These are phyloP conservation scores for Mortierella sp. DNA, from an alignment of 371 early-diverging fungal genomes.

Conservation along the genomic window DNA sequence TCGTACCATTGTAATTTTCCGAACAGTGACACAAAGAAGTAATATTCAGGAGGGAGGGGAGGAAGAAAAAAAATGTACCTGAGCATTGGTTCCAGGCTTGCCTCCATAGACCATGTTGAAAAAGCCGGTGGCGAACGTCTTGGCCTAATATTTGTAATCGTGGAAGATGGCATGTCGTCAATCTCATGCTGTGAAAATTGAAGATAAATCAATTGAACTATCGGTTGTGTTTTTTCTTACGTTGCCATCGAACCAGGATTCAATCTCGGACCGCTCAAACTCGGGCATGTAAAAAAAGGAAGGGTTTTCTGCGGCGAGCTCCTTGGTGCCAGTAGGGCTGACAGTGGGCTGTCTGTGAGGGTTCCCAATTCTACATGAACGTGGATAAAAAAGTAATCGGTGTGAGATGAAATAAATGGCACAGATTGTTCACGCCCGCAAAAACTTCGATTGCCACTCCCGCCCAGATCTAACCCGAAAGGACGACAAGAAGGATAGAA, in stretches of 20 bases:
- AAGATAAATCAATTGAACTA: not conserved
- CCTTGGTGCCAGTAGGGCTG: not conserved
- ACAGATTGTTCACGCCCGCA: not conserved
- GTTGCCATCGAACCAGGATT: conserved; percentile 21
- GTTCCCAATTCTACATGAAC: conserved; percentile 14
- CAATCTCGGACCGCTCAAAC: conserved; percentile 1
- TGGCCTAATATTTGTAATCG: not conserved
- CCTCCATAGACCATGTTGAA: conserved; percentile 7
- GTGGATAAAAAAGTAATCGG: not conserved
- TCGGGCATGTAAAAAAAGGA: conserved; percentile 1
- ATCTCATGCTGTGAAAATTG: not conserved
- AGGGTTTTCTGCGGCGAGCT: not conserved
- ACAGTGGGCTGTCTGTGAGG: conserved; percentile 3
- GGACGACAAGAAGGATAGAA: no score
- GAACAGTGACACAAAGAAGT: not conserved
- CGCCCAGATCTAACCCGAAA: not conserved
- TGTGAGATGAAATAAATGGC: not conserved
- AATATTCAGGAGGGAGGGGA: not conserved
- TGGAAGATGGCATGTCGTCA: not conserved
- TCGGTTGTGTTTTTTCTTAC: not conserved
- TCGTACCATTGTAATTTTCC: not conserved
- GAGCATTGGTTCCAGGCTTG: not conserved
- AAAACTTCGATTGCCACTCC: no score
- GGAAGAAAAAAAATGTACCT: not conserved
- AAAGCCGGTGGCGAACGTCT: not conserved